Percentiles rank a stretch among this genome's conserved stretches.
These are phyloP conservation scores for Pestalotiopsis sp. DNA, from an alignment of 2,329 filamentous ascomycete species.

Conservation along the genomic window DNA sequence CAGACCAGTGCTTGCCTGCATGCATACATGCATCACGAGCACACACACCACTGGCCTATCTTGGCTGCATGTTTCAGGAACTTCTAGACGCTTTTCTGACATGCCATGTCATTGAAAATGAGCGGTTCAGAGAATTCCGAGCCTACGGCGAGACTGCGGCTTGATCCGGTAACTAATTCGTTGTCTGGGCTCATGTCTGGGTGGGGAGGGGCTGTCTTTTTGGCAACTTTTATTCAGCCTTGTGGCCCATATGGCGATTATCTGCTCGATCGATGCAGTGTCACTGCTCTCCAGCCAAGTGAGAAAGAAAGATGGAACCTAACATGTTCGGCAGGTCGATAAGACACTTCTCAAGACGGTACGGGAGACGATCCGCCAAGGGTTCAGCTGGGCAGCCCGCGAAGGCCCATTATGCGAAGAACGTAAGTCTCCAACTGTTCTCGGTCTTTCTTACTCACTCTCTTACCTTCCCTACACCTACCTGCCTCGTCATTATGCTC, in stretches of 20 bases:
- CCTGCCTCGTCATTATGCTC: background rate
- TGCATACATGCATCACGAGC: background rate
- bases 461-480: background rate
- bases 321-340: constrained; percentile 64
- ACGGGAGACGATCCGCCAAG: constrained; percentile 89
- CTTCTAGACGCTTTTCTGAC: constrained; percentile 1
- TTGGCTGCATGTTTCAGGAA: constrained; percentile 4
- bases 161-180: constrained; percentile 13
- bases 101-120: background rate
- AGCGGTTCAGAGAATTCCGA: background rate
- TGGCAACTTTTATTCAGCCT: constrained; percentile 7
- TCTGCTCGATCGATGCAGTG: background rate
- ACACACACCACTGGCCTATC: background rate
- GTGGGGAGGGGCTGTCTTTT: no score
- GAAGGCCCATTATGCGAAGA: constrained; percentile 98
- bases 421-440: constrained; percentile 59
- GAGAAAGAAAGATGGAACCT: constrained; percentile 10
- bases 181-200: background rate
- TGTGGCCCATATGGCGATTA: background rate
- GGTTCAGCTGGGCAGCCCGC: constrained; percentile 93
- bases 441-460: background rate
- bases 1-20: background rate
- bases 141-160: constrained; percentile 6
- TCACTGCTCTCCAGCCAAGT: background rate
- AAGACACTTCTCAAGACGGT: constrained; percentile 86